Base-by-base conservation (phyloP, 371 early-diverging fungal genomes). In the Mucor sp. region DNA sequence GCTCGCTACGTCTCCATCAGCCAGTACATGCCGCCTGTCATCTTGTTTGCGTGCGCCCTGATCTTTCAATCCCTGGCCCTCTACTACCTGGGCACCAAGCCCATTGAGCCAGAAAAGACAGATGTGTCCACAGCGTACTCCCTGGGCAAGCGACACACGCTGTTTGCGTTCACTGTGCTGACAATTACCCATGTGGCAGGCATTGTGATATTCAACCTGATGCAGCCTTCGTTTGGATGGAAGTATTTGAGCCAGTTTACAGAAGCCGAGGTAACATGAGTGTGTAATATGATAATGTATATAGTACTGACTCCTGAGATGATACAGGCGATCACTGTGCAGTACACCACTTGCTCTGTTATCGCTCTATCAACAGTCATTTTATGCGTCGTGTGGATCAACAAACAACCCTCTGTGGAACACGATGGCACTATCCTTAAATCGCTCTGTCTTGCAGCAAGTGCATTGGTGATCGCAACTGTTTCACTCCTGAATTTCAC, bases 401-500 rank as follows among this genome's bases (percentile, higher is more conserved):
- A 19, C n/a, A 50, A 35, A 19, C 53, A 25, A 12, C 28, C 21
- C 6, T 57, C 65, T 28, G 37, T 66, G 32, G 60, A 74, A 50
- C 72, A 78, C 55, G 75, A 66, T 72, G 67, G 82, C 70, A 77
- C 85, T 60, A 74, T 86, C 21, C 86, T 97, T 39, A 94, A 93
- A 72, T 89, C 89, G 3, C 75, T 93, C 21, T 83, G 86, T 23
- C 81, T 90, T 37, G 84, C 89, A 17, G 78, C 89, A 55, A 85
- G 92, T 32, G 94, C 92, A 4, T 74, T 91, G 41, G 74, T 83
- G 15, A 83, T 95, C n/a, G 85, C 93, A 6, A 89, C 91, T 0
- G 79, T 94, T 1, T 89, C 95, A 1, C 87, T 91, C 15, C 82
- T 93, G 62, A 97, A 97, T 77, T 94, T 94, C 63, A 91, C 91